Conservation (phyloP, 1,284 basidiomycete genomes). For the Trametes pubescens region DNA sequence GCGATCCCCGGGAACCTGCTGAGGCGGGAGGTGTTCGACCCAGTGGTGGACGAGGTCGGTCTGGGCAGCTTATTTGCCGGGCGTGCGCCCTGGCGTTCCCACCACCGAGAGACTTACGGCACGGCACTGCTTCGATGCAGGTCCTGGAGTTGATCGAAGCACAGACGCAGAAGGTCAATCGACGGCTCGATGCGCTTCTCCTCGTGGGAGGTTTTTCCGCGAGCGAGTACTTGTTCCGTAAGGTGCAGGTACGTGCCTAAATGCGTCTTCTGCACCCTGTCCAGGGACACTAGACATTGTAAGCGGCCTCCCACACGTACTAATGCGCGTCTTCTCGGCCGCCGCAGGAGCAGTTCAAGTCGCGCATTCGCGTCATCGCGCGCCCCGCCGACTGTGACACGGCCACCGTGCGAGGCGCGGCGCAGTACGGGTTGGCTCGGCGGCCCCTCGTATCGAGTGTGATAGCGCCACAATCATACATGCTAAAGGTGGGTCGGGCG, state of each 20-base stretch:
- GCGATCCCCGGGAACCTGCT: slow-evolving; percentile 80
- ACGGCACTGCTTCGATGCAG: slow-evolving; percentile 46
- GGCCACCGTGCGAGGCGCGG: slow-evolving; percentile 82
- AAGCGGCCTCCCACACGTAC: background rate
- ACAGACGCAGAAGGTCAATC: slow-evolving; percentile 69
- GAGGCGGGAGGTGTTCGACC: slow-evolving; percentile 81
- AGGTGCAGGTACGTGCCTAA: slow-evolving; percentile 64
- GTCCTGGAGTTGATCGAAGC: slow-evolving; percentile 80
- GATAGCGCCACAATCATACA: slow-evolving; percentile 80
- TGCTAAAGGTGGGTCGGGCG: slow-evolving; percentile 70
- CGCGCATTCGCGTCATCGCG: slow-evolving; percentile 73
- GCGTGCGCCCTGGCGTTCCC: slow-evolving; percentile 17
- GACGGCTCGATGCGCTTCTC: slow-evolving; percentile 77
- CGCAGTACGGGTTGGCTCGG: slow-evolving; percentile 82
- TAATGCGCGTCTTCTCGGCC: background rate
- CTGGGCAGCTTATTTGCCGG: slow-evolving; percentile 23
- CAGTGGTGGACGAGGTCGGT: slow-evolving; percentile 74
- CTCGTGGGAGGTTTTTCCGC: slow-evolving; percentile 88
- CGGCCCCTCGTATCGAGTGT: slow-evolving; percentile 78
- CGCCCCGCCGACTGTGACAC: slow-evolving; percentile 85
- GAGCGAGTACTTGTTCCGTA: slow-evolving; percentile 80
- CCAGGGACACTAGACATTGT: background rate
- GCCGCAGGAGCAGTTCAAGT: slow-evolving; percentile 65
- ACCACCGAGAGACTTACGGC: slow-evolving; percentile 20
- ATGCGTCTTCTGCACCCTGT: background rate